These are phyloP conservation scores for Moringa oleifera DNA, from an alignment of 345 rosid species.

Conservation along the genomic window DNA sequence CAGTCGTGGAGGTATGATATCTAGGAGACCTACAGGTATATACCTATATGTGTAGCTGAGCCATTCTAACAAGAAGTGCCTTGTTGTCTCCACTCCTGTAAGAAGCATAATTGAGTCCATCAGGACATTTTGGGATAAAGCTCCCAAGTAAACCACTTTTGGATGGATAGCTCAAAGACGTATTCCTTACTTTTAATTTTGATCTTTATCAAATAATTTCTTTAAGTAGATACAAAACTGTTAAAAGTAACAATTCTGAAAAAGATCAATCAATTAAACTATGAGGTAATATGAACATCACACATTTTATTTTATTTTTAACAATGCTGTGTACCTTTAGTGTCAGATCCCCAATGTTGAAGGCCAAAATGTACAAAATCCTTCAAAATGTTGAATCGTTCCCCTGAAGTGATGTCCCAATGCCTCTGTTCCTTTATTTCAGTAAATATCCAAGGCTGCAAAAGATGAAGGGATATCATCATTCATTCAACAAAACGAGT, in stretches of 20 bases:
- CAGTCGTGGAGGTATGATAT: conserved; percentile 68
- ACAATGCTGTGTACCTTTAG: conserved; percentile 44
- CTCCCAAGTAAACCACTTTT: no score
- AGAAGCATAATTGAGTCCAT: no score
- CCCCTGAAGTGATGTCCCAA: conserved; percentile 89
- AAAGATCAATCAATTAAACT: neutral
- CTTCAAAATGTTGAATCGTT: conserved; percentile 76
- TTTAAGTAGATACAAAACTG: no score
- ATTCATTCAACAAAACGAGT: neutral
- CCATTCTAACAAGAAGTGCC: conserved; percentile 95
- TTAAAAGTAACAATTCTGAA: no score
- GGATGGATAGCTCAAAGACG: no score
- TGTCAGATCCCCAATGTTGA: conserved; percentile 96
- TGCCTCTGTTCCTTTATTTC: conserved; percentile 95
- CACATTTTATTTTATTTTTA: no score
- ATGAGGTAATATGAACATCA: no score
- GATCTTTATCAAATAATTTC: no score
- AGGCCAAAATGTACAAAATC: conserved; percentile 78
- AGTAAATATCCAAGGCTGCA: conserved; percentile 97
- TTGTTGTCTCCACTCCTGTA: conserved; percentile 85
- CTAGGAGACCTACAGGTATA: conserved; percentile 81
- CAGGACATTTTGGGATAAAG: neutral
- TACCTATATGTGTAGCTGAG: conserved; percentile 82
- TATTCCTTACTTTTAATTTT: no score
- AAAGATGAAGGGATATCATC: conserved; percentile 13